Percentiles rank a stretch among this genome's conserved stretches.
These are phyloP conservation scores for Misopates orontium DNA, from an alignment of 257 asterid species.

Conservation along the genomic window DNA sequence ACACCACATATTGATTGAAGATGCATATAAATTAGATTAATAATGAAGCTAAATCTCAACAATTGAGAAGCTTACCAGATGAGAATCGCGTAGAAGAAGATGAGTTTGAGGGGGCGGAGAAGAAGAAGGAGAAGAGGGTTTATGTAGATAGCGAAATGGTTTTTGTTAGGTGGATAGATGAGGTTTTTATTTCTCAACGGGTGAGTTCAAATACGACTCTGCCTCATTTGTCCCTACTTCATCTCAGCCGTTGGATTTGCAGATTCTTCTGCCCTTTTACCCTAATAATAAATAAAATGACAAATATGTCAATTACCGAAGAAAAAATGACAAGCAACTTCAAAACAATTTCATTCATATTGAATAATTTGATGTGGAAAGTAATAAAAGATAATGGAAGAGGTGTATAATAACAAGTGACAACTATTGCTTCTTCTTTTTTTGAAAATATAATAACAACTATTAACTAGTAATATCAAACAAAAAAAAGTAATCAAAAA, in stretches of 20 bases:
- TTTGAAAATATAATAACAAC: no score
- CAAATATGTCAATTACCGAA: no score
- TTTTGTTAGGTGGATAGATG: slow-evolving; percentile 22
- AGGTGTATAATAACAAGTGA: no score
- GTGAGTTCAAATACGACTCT: slow-evolving; percentile 23
- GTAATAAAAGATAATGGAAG: no score
- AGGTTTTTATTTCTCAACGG: slow-evolving; percentile 30
- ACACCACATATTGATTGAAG: no score
- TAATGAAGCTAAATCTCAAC: not conserved
- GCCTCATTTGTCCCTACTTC: slow-evolving; percentile 25
- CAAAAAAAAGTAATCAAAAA: no score
- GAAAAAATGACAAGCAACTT: no score
- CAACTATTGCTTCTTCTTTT: no score
- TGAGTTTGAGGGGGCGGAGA: not conserved
- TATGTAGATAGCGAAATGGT: slow-evolving; percentile 23
- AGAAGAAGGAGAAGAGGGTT: slow-evolving; percentile 32
- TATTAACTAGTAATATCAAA: no score
- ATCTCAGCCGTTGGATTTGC: slow-evolving; percentile 33
- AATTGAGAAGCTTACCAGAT: slow-evolving; percentile 27
- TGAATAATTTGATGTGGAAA: no score
- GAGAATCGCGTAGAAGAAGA: not conserved
- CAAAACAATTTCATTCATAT: no score
- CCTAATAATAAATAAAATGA: slow-evolving; percentile 28
- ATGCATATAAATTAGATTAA: no score
- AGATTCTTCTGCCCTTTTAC: slow-evolving; percentile 14